These are phyloP conservation scores for Alternaria hordeiaustralica DNA, from an alignment of 2,329 filamentous ascomycete species.

Conservation along the genomic window DNA sequence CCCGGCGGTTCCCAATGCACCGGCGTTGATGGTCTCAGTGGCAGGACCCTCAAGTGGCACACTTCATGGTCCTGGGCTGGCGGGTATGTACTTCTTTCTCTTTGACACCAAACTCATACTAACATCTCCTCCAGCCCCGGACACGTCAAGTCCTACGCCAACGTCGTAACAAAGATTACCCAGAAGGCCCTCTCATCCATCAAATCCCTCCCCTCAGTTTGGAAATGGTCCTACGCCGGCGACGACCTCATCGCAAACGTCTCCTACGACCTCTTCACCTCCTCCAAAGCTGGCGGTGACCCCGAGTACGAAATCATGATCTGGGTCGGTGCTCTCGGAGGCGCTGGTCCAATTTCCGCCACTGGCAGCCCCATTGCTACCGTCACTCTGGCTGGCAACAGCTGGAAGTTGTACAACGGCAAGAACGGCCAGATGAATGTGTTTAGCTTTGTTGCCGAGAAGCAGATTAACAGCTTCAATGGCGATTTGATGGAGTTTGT, in stretches of 20 bases:
- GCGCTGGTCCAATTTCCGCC: slow-evolving; percentile 65
- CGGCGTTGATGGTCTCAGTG: slow-evolving; percentile 48
- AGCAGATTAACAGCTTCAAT: slow-evolving; percentile 59
- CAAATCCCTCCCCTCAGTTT: slow-evolving; percentile 53
- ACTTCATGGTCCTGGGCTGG: slow-evolving; percentile 54
- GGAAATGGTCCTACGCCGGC: slow-evolving; percentile 59
- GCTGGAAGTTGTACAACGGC: slow-evolving; percentile 68
- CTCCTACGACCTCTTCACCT: slow-evolving; percentile 68
- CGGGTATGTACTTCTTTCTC: slow-evolving; percentile 35
- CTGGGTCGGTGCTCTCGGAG: slow-evolving; percentile 66
- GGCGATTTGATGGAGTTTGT: slow-evolving; percentile 66
- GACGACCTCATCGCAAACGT: slow-evolving; percentile 62
- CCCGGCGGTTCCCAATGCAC: slow-evolving; percentile 58
- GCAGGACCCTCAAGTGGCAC: slow-evolving; percentile 52
- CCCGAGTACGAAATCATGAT: slow-evolving; percentile 71
- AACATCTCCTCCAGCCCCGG: slow-evolving; percentile 21
- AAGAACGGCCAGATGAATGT: slow-evolving; percentile 66
- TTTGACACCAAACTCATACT: not conserved
- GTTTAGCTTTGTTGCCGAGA: slow-evolving; percentile 64
- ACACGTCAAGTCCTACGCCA: slow-evolving; percentile 54
- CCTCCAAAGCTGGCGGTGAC: slow-evolving; percentile 53
- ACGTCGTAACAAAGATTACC: slow-evolving; percentile 48
- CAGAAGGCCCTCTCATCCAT: slow-evolving; percentile 46
- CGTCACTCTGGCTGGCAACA: slow-evolving; percentile 59
- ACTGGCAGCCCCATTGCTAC: slow-evolving; percentile 62